Evolutionary conservation across 2,329 filamentous ascomycete genomes (phyloP).

Genomic region (Pseudogymnoascus sp.): DNA sequence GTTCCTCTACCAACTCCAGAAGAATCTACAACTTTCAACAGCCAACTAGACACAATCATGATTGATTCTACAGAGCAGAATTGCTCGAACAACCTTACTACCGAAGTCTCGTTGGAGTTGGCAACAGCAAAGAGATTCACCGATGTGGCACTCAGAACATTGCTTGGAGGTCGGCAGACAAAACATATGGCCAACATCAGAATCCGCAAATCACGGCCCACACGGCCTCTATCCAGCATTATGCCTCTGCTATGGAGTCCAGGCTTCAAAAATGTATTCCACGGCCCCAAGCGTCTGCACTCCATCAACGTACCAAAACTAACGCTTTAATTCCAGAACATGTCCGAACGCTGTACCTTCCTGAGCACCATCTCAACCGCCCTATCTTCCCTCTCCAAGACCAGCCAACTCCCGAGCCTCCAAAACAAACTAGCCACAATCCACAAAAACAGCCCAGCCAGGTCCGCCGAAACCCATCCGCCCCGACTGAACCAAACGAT

Average conservation of each 20-base stretch:
- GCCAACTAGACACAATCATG: neutral
- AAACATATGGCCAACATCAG: constrained; percentile 10
- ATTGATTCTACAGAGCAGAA: neutral
- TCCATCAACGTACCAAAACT: neutral
- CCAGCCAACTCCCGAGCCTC: constrained; percentile 20
- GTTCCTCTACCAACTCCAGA: neutral
- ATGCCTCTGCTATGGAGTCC: constrained; percentile 23
- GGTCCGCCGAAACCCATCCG: neutral
- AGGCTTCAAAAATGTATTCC: constrained; percentile 21
- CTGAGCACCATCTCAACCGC: constrained; percentile 15
- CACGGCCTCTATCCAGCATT: constrained; percentile 15
- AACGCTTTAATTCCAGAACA: constrained; percentile 12
- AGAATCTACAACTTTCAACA: neutral
- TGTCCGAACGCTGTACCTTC: constrained; percentile 17
- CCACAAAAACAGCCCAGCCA: neutral
- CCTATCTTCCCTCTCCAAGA: constrained; percentile 14
- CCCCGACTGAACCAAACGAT: neutral
- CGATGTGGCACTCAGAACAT: constrained; percentile 12
- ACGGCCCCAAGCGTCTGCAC: neutral
- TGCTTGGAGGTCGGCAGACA: constrained; percentile 13
- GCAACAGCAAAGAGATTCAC: constrained; percentile 11
- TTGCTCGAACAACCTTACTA: neutral
- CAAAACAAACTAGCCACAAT: constrained; percentile 16
- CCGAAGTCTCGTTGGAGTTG: neutral
- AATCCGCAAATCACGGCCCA: constrained; percentile 12